These are phyloP conservation scores for Botrytis sinoallii DNA, from an alignment of 2,329 filamentous ascomycete genomes.

Conservation along the genomic window DNA sequence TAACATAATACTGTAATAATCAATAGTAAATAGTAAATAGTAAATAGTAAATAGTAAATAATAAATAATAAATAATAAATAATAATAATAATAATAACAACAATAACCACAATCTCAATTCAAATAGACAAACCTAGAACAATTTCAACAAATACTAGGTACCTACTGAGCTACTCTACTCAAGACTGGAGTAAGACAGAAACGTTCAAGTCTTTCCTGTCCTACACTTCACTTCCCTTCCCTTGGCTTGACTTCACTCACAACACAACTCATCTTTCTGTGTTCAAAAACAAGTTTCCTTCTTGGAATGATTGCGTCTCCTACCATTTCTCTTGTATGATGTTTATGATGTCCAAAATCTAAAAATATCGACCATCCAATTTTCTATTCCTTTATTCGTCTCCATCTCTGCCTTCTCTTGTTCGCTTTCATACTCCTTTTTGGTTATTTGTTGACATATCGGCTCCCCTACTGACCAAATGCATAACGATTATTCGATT, in stretches of 20 bases:
- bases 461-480: conserved; percentile 5
- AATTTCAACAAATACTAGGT: neutral
- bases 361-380: neutral
- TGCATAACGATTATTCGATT: neutral
- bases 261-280: neutral
- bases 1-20: neutral
- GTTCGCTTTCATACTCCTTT: neutral
- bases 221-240: neutral
- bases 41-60: too few relatives aligned
- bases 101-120: neutral
- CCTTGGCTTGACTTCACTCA: neutral
- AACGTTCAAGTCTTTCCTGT: neutral
- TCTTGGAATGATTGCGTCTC: neutral
- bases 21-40: neutral
- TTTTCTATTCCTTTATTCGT: neutral
- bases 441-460: conserved; percentile 15
- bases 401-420: neutral
- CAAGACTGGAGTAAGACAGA: neutral
- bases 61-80: neutral
- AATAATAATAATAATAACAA: neutral
- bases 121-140: neutral
- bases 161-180: too few relatives aligned
- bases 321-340: neutral
- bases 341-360: neutral
- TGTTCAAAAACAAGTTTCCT: neutral